A percentile compares a stretch with the other conserved stretches of the same genome.
Conservation (phyloP, 1,139 yeast genomes). For the Blastobotrys proliferans region DNA sequence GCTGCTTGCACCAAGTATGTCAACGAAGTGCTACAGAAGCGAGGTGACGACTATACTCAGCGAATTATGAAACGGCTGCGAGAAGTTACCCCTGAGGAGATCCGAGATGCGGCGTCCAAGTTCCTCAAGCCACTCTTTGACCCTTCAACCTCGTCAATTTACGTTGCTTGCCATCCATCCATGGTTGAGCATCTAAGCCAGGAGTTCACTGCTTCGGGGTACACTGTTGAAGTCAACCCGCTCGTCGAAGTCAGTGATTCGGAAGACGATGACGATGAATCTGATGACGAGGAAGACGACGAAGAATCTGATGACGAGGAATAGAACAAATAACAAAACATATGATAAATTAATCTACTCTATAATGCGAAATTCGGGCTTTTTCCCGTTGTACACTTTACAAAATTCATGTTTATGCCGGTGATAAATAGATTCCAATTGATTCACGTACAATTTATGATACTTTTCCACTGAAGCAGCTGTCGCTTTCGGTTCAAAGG, state of each 20-base stretch:
- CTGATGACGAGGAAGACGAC: slow-evolving; percentile 11
- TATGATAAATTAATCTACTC: slow-evolving; percentile 17
- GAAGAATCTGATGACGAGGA: slow-evolving; percentile 4
- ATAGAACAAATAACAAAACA: background rate
- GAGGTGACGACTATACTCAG: slow-evolving; percentile 63
- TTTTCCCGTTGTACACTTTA: slow-evolving; percentile 18
- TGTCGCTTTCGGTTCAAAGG: slow-evolving; percentile 43
- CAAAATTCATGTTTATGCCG: slow-evolving; percentile 57
- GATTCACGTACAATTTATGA: slow-evolving; percentile 69
- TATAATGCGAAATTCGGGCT: slow-evolving; percentile 20
- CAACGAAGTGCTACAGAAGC: slow-evolving; percentile 60
- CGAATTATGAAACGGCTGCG: slow-evolving; percentile 31
- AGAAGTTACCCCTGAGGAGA: slow-evolving; percentile 51
- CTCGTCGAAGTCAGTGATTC: slow-evolving; percentile 36
- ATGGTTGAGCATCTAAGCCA: slow-evolving; percentile 47
- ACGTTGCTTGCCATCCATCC: slow-evolving; percentile 70
- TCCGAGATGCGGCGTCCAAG: slow-evolving; percentile 51
- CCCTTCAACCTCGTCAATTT: slow-evolving; percentile 51
- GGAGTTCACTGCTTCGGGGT: slow-evolving; percentile 55
- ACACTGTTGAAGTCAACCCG: slow-evolving; percentile 52
- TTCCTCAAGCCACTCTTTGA: slow-evolving; percentile 54
- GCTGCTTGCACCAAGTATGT: slow-evolving; percentile 65
- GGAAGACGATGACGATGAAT: slow-evolving; percentile 23
- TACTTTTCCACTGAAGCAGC: slow-evolving; percentile 57
- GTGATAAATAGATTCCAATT: slow-evolving; percentile 60